phyloP scores from a whole-genome alignment of 495 filamentous ascomycete genomes.

The Xylaria sp. region DNA sequence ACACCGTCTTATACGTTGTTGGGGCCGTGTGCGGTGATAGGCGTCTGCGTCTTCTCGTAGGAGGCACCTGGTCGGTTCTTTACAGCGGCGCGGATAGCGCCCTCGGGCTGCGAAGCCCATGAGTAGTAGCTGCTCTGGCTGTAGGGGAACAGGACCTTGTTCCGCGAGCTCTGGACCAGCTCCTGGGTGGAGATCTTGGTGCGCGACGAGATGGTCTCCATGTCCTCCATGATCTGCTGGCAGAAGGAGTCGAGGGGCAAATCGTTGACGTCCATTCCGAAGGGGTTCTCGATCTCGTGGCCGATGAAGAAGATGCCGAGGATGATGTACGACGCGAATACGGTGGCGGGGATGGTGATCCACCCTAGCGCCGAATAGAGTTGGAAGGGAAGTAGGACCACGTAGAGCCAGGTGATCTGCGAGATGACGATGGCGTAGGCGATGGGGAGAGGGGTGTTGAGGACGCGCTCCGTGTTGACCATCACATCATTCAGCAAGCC shows the following conservation, averaged over 20 bases:
- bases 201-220: conserved; percentile 72
- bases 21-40: background rate
- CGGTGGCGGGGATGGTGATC: conserved; percentile 85
- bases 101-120: conserved; percentile 67
- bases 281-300: conserved; percentile 88
- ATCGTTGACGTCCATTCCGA: conserved; percentile 88
- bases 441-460: conserved; percentile 83
- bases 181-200: conserved; percentile 62
- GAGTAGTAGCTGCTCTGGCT: conserved; percentile 61
- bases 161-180: conserved; percentile 63
- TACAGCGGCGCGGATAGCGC: conserved; percentile 49
- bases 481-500: conserved; percentile 73
- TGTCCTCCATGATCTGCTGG: conserved; percentile 70
- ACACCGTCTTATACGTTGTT: conserved; percentile 10
- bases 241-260: conserved; percentile 81
- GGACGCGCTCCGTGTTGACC: conserved; percentile 77
- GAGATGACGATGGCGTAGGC: conserved; percentile 86
- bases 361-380: conserved; percentile 67
- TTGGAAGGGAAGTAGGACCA: conserved; percentile 85
- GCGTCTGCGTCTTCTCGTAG: conserved; percentile 33
- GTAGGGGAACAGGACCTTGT: conserved; percentile 73
- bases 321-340: conserved; percentile 84
- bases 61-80: conserved; percentile 46
- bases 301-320: conserved; percentile 87
- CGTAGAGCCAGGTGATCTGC: conserved; percentile 89